phyloP scores from a whole-genome alignment of 2,329 filamentous ascomycete species.

The Trichoderma afroharzianum region DNA sequence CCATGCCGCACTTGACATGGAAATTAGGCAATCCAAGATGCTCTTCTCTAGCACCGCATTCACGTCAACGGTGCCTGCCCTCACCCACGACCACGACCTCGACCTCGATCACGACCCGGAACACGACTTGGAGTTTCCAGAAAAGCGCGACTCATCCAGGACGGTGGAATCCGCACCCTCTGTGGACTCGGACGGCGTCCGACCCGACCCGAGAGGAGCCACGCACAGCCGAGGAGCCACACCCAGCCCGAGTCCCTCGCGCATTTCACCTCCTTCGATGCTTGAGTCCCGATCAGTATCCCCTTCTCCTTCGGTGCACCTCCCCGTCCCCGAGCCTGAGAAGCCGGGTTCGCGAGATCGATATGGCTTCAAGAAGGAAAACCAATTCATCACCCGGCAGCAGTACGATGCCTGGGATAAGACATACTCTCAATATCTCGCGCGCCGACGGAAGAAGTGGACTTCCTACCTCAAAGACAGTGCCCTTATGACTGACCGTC shows the following conservation, averaged over 20 bases:
- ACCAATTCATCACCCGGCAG: slow-evolving; percentile 69
- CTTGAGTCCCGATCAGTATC: slow-evolving; percentile 17
- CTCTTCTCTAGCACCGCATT: slow-evolving; percentile 39
- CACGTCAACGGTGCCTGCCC: slow-evolving; percentile 38
- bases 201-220: not conserved
- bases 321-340: slow-evolving; percentile 37
- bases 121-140: slow-evolving; percentile 27
- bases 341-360: slow-evolving; percentile 63
- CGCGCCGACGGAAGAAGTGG: slow-evolving; percentile 79
- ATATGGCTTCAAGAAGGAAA: slow-evolving; percentile 89
- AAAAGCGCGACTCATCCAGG: slow-evolving; percentile 52
- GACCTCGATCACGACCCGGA: slow-evolving; percentile 24
- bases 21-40: slow-evolving; percentile 39
- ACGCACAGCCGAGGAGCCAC: slow-evolving; percentile 2
- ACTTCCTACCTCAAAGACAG: slow-evolving; percentile 70
- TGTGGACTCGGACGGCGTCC: slow-evolving; percentile 25
- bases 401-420: slow-evolving; percentile 81
- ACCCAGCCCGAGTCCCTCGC: slow-evolving; percentile 7
- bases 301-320: slow-evolving; percentile 17
- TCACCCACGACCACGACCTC: slow-evolving; percentile 30
- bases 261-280: slow-evolving; percentile 10
- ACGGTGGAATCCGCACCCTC: slow-evolving; percentile 39
- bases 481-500: slow-evolving; percentile 66
- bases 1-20: slow-evolving; percentile 34
- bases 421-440: slow-evolving; percentile 71